Evolutionary conservation across 768 basidiomycete genomes (phyloP), one percentile per base, ranked within the genome.

Genomic region (Lentinus tigrinus): DNA sequence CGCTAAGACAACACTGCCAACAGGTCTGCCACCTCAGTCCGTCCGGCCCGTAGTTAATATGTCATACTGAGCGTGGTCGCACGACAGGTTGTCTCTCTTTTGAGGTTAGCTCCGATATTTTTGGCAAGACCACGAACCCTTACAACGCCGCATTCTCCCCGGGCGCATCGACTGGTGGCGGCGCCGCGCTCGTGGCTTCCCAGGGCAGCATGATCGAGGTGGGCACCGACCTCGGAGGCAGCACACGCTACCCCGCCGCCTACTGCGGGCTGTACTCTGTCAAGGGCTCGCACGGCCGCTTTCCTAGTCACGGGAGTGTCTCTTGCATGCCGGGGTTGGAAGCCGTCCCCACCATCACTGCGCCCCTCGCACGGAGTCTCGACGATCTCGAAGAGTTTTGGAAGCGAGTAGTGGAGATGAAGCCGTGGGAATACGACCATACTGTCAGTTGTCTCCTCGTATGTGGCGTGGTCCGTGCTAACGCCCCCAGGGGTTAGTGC

Each of bases 91-190:
- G 77, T 3, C 23, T 80, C 38, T 71, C 70, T 17, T 68, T 77
- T 49, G 78, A 81, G 52, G 74, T 74, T 0, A 57, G 65, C 46
- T 80, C 79, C 43, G 75, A 80, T 59, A 62, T 81, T 3, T 82
- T 75, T 56, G 81, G 81, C 10, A 70, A 69, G 31, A 81, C 81
- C 4, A 69, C 67, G 14, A 83, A 83, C 63, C 82, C 82, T 0
- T 76, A 78, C 66, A 79, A 80, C 55, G 57, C 68, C 4, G 70
- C 72, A 7, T 75, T 72, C 52, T 68, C 65, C 0, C 73, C 74
- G 11, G 81, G 81, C 4, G 82, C 78, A 24, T 82, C 81, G 0
- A 79, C 79, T 0, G 82, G 82, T 26, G 82, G 82, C 6, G 82
- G 81, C 21, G 76, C 70, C 1, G 80, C 82, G 8, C 71, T 83